Conservation (phyloP, 208 protist species). For the Leishmania arabica region DNA sequence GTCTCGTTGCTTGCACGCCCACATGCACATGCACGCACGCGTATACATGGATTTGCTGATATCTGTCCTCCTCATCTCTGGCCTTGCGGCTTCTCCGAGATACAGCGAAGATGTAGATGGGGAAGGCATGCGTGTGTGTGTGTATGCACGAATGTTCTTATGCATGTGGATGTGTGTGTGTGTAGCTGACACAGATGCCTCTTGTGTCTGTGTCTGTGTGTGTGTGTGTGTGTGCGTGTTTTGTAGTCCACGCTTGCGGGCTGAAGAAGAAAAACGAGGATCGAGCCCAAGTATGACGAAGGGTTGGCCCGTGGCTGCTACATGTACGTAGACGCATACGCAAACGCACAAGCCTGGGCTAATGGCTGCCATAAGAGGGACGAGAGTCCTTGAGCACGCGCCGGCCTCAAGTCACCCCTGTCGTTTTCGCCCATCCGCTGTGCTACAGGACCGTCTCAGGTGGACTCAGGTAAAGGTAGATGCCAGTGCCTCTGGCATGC, state of each 20-base stretch:
- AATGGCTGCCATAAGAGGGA: not conserved
- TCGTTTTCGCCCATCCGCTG: not conserved
- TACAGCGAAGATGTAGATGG: not conserved
- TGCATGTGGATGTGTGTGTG: not conserved
- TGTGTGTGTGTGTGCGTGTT: not conserved
- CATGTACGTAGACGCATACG: not conserved
- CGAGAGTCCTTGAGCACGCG: not conserved
- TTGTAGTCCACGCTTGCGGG: not conserved
- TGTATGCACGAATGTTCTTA: not conserved
- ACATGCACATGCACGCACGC: not conserved
- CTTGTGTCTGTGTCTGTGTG: not conserved
- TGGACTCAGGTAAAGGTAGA: not conserved
- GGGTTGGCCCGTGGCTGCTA: not conserved
- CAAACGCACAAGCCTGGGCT: not conserved
- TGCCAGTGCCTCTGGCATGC: not conserved
- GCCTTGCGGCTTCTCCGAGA: not conserved
- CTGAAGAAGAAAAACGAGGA: not conserved
- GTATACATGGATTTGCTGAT: not conserved
- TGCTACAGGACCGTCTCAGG: not conserved
- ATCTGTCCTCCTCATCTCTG: not conserved
- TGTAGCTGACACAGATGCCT: not conserved
- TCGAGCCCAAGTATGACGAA: not conserved
- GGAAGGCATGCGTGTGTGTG: not conserved
- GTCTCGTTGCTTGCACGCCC: not conserved
- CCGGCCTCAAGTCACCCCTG: not conserved